Evolutionary conservation across 192 early-diverging fungal genomes (phyloP).

Genomic region (Coemansia sp.): DNA sequence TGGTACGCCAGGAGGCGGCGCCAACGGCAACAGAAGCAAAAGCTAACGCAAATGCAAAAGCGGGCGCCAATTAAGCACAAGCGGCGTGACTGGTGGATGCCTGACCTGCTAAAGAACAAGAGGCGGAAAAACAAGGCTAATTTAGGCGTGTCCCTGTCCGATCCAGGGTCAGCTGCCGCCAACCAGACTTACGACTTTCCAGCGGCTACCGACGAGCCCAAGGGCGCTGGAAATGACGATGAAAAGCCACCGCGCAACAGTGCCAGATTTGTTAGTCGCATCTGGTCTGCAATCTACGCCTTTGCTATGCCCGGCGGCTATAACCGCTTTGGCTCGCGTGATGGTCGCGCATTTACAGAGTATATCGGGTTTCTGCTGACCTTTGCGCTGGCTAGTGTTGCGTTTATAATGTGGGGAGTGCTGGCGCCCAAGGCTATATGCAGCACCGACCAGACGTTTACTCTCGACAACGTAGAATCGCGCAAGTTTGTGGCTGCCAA

Average conservation of each 20-base stretch:
- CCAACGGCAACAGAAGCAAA: constrained; percentile 2
- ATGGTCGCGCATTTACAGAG: constrained; percentile 27
- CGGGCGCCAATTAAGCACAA: not conserved
- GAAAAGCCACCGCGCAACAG: not conserved
- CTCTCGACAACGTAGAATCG: constrained; percentile 14
- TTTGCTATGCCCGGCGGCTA: constrained; percentile 47
- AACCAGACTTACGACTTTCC: constrained; percentile 5
- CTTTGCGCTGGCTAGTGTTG: constrained; percentile 47
- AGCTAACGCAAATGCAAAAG: not conserved
- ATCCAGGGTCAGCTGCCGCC: not conserved
- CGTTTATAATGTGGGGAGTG: constrained; percentile 50
- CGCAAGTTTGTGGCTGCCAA: constrained; percentile 46
- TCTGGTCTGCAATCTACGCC: constrained; percentile 6
- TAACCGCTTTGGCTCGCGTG: constrained; percentile 47
- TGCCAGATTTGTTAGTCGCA: not conserved
- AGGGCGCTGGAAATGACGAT: not conserved
- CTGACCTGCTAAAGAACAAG: not conserved
- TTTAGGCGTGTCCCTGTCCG: not conserved
- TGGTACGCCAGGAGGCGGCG: not conserved
- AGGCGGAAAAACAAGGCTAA: not conserved
- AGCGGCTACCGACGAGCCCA: constrained; percentile 1
- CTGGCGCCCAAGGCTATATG: constrained; percentile 48
- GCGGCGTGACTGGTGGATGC: constrained; percentile 2
- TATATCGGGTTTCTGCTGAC: constrained; percentile 40
- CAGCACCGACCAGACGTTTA: constrained; percentile 49